Percentiles rank a stretch among this genome's conserved stretches.
phyloP scores from a whole-genome alignment of 192 early-diverging fungal species.

The Mortierella hygrophila region DNA sequence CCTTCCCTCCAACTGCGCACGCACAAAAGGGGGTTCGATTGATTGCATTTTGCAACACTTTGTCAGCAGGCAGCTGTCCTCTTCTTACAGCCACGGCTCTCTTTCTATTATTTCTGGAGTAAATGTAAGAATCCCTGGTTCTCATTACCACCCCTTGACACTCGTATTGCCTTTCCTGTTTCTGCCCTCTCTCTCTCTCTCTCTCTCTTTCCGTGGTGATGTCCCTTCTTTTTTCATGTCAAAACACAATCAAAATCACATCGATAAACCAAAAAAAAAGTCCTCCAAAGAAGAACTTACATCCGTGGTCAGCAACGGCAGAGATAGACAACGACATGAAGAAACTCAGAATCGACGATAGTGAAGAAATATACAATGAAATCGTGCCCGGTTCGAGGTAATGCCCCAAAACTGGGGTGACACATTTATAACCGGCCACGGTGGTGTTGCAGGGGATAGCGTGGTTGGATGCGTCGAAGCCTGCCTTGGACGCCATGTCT shows the following conservation, averaged over 20 bases:
- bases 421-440: conserved; percentile 32
- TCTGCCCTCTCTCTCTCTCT: not conserved
- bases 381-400: conserved; percentile 39
- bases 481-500: conserved; percentile 32
- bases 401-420: conserved; percentile 14
- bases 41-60: not conserved
- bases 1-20: too few relatives aligned
- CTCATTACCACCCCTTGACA: not conserved
- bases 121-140: not conserved
- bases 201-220: not conserved
- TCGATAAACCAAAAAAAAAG: not conserved
- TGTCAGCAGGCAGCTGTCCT: not conserved
- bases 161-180: not conserved
- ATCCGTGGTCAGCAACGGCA: conserved; percentile 57
- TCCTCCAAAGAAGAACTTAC: not conserved
- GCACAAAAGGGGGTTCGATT: not conserved
- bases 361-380: conserved; percentile 51
- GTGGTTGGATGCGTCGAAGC: conserved; percentile 20
- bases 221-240: not conserved
- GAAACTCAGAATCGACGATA: conserved; percentile 51
- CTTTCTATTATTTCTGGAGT: not conserved
- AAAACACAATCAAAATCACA: not conserved
- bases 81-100: not conserved
- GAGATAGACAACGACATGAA: conserved; percentile 53
- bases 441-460: conserved; percentile 28